These are phyloP conservation scores for Botrytis deweyae DNA, from an alignment of 2,329 filamentous ascomycete genomes.

Conservation along the genomic window DNA sequence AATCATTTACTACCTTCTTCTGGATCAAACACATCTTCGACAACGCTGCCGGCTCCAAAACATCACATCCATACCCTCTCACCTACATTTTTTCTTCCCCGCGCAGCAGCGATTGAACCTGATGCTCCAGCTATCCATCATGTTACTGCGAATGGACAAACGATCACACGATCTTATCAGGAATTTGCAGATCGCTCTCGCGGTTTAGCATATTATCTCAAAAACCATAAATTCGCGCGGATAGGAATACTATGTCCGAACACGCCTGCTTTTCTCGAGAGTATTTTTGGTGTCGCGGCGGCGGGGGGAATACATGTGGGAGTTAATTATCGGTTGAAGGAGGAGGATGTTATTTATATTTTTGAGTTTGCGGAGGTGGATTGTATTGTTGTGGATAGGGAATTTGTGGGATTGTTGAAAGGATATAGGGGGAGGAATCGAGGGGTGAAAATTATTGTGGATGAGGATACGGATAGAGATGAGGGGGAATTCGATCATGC, in stretches of 20 bases:
- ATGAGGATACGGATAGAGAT: slow-evolving; percentile 75
- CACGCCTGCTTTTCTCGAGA: slow-evolving; percentile 90
- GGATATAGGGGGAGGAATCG: slow-evolving; percentile 61
- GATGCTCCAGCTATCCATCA: slow-evolving; percentile 83
- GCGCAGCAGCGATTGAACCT: slow-evolving; percentile 85
- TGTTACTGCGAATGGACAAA: slow-evolving; percentile 71
- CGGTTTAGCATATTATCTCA: slow-evolving; percentile 84
- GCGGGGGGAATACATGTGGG: slow-evolving; percentile 76
- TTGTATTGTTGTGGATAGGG: slow-evolving; percentile 79
- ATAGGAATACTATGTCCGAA: slow-evolving; percentile 89
- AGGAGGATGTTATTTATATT: slow-evolving; percentile 86
- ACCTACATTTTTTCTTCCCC: slow-evolving; percentile 82
- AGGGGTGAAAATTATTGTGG: slow-evolving; percentile 69
- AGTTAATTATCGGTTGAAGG: slow-evolving; percentile 73
- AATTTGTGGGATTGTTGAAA: slow-evolving; percentile 71
- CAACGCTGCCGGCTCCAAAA: slow-evolving; percentile 23
- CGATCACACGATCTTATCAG: slow-evolving; percentile 73
- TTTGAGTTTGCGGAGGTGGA: slow-evolving; percentile 86
- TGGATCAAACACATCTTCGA: slow-evolving; percentile 23
- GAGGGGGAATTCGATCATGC: slow-evolving; percentile 81
- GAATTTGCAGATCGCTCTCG: slow-evolving; percentile 83
- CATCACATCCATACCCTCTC: slow-evolving; percentile 71
- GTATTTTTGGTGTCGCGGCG: slow-evolving; percentile 82
- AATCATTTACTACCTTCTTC: slow-evolving; percentile 51
- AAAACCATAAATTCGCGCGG: slow-evolving; percentile 68